phyloP scores from a whole-genome alignment of 257 asterid genomes.

The Dorcoceras hygrometricum region DNA sequence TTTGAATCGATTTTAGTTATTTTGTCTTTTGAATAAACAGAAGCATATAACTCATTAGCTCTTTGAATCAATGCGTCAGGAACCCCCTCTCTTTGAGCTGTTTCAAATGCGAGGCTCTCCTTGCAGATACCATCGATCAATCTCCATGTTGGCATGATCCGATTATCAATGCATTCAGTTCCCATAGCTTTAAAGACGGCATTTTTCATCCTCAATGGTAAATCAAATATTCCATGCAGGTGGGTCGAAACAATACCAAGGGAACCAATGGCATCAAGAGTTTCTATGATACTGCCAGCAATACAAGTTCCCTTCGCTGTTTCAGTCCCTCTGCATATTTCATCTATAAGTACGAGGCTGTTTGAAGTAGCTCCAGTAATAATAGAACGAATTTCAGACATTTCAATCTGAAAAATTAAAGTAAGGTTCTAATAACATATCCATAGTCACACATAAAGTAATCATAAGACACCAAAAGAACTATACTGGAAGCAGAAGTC shows the following conservation, averaged over 20 bases:
- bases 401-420: conserved; percentile 66
- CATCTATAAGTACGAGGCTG: conserved; percentile 92
- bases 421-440: not conserved
- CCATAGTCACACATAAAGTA: not conserved
- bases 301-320: conserved; percentile 97
- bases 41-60: conserved; percentile 67
- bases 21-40: conserved; percentile 45
- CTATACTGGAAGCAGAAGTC: not conserved
- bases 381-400: conserved; percentile 92
- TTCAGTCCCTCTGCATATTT: conserved; percentile 97
- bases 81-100: conserved; percentile 88
- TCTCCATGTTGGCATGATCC: conserved; percentile 82
- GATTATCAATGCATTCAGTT: conserved; percentile 49
- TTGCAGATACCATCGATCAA: conserved; percentile 79
- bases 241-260: conserved; percentile 91
- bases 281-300: conserved; percentile 93
- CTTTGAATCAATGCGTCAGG: conserved; percentile 61
- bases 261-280: conserved; percentile 66
- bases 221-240: conserved; percentile 87
- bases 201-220: conserved; percentile 53
- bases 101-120: conserved; percentile 98
- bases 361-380: conserved; percentile 68
- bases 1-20: conserved; percentile 15
- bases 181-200: conserved; percentile 84
- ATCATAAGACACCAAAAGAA: too few relatives aligned